These are phyloP conservation scores for Piper betle DNA, from an alignment of 164 flowering plant species.

Conservation along the genomic window DNA sequence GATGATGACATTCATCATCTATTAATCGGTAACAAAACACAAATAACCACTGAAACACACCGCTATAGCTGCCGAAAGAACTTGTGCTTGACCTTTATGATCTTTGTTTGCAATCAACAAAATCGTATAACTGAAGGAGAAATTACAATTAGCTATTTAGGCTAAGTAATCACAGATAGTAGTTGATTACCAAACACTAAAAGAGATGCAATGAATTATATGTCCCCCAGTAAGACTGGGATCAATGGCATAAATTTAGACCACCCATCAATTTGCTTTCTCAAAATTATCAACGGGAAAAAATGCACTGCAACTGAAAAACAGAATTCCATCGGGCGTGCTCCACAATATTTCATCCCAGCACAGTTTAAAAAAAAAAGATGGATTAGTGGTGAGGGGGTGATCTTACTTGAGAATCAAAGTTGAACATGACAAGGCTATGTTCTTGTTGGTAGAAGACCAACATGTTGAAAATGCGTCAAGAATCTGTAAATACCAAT, in stretches of 20 bases:
- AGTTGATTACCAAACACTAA: not conserved
- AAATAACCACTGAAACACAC: conserved; percentile 16
- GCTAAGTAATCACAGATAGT: not conserved
- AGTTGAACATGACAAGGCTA: conserved; percentile 72
- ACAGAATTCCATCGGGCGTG: too few relatives aligned
- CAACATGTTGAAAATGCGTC: conserved; percentile 64
- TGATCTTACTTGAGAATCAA: conserved; percentile 76
- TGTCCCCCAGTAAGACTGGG: too few relatives aligned
- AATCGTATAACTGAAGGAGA: conserved; percentile 63
- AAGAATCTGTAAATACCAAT: conserved; percentile 37
- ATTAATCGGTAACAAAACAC: not conserved
- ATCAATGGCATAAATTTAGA: too few relatives aligned
- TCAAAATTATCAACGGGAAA: too few relatives aligned
- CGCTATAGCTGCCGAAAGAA: conserved; percentile 87
- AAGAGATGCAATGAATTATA: too few relatives aligned
- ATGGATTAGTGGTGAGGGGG: not conserved
- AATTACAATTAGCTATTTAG: not conserved
- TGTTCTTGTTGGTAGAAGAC: conserved; percentile 64
- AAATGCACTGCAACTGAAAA: too few relatives aligned
- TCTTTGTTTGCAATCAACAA: conserved; percentile 68
- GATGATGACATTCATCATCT: not conserved
- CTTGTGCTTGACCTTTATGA: conserved; percentile 87
- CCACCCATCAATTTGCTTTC: too few relatives aligned
- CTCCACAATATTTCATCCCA: too few relatives aligned
- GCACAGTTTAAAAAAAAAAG: too few relatives aligned